Evolutionary conservation across 805 yeast genomes (phyloP).

Genomic region (Nematodospora valgi): DNA sequence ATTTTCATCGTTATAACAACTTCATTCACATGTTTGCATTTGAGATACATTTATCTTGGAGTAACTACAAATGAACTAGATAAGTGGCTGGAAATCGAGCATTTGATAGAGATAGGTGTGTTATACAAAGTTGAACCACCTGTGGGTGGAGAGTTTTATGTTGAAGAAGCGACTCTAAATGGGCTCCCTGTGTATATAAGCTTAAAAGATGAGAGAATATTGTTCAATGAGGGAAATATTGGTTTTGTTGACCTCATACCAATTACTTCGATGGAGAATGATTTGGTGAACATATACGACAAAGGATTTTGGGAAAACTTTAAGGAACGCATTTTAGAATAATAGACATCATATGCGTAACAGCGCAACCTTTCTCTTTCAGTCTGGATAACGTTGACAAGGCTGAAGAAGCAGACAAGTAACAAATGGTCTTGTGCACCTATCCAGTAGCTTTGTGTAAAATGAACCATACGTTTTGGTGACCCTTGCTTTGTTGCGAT

Average conservation of each 20-base stretch:
- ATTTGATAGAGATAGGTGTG: constrained; percentile 29
- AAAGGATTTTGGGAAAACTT: constrained; percentile 44
- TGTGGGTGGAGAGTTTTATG: constrained; percentile 14
- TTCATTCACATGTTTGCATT: constrained; percentile 43
- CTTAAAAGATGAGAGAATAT: constrained; percentile 22
- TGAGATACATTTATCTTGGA: constrained; percentile 55
- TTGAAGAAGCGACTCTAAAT: constrained; percentile 19
- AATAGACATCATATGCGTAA: background rate
- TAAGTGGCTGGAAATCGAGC: constrained; percentile 67
- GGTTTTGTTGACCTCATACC: constrained; percentile 12
- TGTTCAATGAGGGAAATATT: constrained; percentile 11
- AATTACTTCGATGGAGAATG: constrained; percentile 23
- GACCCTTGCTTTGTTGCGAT: no score
- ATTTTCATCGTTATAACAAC: constrained; percentile 34
- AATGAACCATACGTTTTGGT: no score
- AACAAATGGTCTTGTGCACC: no score
- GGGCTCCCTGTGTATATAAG: constrained; percentile 24
- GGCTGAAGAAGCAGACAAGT: no score
- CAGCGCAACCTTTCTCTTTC: background rate
- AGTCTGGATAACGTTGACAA: no score
- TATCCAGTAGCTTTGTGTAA: no score
- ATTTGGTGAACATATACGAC: constrained; percentile 46
- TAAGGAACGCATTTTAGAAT: constrained; percentile 22
- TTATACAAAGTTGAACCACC: constrained; percentile 21
- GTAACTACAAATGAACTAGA: constrained; percentile 72